Evolutionary conservation across 441 rosid genomes (phyloP).

Genomic region (Breynia disticha): DNA sequence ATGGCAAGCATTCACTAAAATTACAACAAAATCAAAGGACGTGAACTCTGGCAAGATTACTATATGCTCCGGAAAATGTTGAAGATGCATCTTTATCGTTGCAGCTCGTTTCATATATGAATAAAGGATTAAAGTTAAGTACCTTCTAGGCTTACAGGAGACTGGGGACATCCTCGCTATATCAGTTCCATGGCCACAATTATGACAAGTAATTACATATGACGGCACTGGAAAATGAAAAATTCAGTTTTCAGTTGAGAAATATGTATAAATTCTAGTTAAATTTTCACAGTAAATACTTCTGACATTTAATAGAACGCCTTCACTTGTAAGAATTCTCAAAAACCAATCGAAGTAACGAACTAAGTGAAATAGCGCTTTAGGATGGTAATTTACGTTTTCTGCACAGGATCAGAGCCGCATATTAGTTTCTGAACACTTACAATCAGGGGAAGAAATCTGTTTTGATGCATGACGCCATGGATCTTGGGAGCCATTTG

Average conservation of each 20-base stretch:
- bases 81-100: not conserved
- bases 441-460: slow-evolving; percentile 72
- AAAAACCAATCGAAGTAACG: too few relatives aligned
- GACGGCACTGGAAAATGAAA: slow-evolving; percentile 63
- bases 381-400: not conserved
- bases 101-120: too few relatives aligned
- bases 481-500: slow-evolving; percentile 97
- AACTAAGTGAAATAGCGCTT: not conserved
- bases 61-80: too few relatives aligned
- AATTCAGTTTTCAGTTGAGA: not conserved
- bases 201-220: slow-evolving; percentile 60
- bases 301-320: too few relatives aligned
- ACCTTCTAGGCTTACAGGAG: slow-evolving; percentile 74
- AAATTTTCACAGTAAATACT: not conserved
- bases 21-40: too few relatives aligned
- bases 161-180: slow-evolving; percentile 90
- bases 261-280: too few relatives aligned
- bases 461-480: slow-evolving; percentile 97
- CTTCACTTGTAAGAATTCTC: too few relatives aligned
- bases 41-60: too few relatives aligned
- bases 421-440: slow-evolving; percentile 18
- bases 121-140: too few relatives aligned
- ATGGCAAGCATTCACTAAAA: not conserved
- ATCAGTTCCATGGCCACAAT: slow-evolving; percentile 94
- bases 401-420: not conserved